Percentiles rank a stretch among this genome's conserved stretches.
These are phyloP conservation scores for Pleurotus cornucopiae DNA, from an alignment of 768 basidiomycete species.

Conservation along the genomic window DNA sequence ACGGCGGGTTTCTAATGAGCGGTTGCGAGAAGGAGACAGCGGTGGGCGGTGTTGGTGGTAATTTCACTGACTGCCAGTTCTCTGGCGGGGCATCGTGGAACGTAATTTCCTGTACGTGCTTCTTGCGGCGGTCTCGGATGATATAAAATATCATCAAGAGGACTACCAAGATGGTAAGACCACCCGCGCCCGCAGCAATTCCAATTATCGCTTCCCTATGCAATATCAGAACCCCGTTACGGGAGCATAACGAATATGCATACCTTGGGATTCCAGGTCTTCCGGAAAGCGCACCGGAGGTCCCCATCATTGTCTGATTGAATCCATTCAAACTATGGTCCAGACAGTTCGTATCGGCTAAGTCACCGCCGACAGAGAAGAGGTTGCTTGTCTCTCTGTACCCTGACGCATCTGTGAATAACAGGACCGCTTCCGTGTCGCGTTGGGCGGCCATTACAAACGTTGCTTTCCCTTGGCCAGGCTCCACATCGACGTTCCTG, in stretches of 20 bases:
- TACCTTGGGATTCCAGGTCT: constrained; percentile 8
- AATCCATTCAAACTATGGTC: not conserved
- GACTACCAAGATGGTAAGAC: constrained; percentile 30
- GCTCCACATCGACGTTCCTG: constrained; percentile 19
- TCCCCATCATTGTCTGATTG: constrained; percentile 1
- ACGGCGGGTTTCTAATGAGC: constrained; percentile 29
- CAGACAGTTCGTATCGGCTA: constrained; percentile 16
- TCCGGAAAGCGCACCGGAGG: not conserved
- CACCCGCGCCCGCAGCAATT: constrained; percentile 34
- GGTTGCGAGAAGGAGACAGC: constrained; percentile 9
- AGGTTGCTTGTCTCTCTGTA: constrained; percentile 38
- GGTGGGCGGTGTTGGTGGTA: constrained; percentile 7
- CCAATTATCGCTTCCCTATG: constrained; percentile 43
- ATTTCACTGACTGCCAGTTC: constrained; percentile 8
- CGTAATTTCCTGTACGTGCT: constrained; percentile 13
- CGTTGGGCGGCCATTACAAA: constrained; percentile 38
- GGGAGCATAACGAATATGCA: not conserved
- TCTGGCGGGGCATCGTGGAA: not conserved
- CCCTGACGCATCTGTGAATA: constrained; percentile 36
- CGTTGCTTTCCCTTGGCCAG: constrained; percentile 27
- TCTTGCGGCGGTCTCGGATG: constrained; percentile 33
- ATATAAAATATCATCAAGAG: constrained; percentile 41
- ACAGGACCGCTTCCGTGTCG: constrained; percentile 35
- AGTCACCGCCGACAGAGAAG: constrained; percentile 33
- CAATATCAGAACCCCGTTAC: not conserved